Conservation (phyloP, 805 yeast genomes). For the Priceomyces castillae region DNA sequence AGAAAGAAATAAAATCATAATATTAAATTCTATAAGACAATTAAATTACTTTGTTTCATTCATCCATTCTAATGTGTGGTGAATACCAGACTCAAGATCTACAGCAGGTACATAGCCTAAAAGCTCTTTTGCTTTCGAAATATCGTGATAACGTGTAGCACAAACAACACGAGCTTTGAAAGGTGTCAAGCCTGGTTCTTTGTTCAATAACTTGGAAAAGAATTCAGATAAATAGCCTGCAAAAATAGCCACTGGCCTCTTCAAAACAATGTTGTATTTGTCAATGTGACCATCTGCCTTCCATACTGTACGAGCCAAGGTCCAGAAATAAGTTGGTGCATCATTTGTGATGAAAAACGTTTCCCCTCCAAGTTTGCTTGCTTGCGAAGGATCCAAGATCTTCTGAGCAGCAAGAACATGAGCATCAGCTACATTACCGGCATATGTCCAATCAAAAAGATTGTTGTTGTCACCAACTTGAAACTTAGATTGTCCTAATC, state of each 20-base stretch:
- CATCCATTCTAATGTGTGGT: conserved; percentile 82
- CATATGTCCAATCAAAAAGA: conserved; percentile 94
- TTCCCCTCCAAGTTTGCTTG: conserved; percentile 68
- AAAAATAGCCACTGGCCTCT: conserved; percentile 71
- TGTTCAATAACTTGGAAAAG: conserved; percentile 65
- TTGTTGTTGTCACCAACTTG: conserved; percentile 95
- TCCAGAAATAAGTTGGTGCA: conserved; percentile 94
- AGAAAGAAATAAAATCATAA: no score
- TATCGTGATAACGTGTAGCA: conserved; percentile 91
- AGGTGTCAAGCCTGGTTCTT: conserved; percentile 93
- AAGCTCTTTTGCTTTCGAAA: conserved; percentile 74
- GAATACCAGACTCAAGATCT: conserved; percentile 74
- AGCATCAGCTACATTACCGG: conserved; percentile 97
- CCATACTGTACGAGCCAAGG: conserved; percentile 95
- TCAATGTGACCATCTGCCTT: conserved; percentile 90
- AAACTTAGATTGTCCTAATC: conserved; percentile 81
- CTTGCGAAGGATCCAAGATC: conserved; percentile 47
- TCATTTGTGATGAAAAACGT: conserved; percentile 90
- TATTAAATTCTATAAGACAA: no score
- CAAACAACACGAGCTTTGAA: conserved; percentile 91
- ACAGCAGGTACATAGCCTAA: conserved; percentile 82
- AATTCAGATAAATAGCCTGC: conserved; percentile 81
- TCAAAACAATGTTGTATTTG: conserved; percentile 62
- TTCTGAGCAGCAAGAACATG: conserved; percentile 90
- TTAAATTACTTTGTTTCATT: conserved; percentile 47